Conservation (phyloP, 768 basidiomycete genomes). For the Suillus americanus region DNA sequence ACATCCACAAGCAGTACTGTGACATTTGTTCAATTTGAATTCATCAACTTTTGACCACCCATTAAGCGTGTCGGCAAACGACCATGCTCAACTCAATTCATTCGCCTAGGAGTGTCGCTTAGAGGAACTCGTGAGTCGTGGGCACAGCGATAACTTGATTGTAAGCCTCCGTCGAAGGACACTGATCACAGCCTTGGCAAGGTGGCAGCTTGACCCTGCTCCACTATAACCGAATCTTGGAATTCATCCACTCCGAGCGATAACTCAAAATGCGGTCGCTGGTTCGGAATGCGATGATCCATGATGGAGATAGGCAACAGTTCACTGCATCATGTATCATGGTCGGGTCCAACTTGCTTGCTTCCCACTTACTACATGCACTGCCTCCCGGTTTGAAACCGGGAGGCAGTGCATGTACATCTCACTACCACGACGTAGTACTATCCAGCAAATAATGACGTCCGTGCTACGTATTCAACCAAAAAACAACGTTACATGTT, state of each 20-base stretch:
- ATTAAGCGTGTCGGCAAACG: not conserved
- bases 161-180: not conserved
- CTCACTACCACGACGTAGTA: not conserved
- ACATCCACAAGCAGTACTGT: not conserved
- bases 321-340: not conserved
- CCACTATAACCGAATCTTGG: not conserved
- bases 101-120: not conserved
- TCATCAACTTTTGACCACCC: not conserved
- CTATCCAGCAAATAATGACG: not conserved
- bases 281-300: not conserved
- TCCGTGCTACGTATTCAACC: not conserved
- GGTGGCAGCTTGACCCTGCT: not conserved
- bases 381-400: not conserved
- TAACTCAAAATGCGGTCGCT: not conserved
- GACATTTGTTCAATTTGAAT: not conserved
- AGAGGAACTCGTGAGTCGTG: not conserved
- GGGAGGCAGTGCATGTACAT: too few relatives aligned
- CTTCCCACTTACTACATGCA: not conserved
- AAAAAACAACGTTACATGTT: not conserved
- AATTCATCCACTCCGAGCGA: not conserved
- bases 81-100: not conserved
- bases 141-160: not conserved
- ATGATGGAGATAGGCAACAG: not conserved
- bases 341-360: not conserved
- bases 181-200: not conserved